Base-by-base conservation (phyloP, 768 basidiomycete species). In the Aureoboletus auriporus region DNA sequence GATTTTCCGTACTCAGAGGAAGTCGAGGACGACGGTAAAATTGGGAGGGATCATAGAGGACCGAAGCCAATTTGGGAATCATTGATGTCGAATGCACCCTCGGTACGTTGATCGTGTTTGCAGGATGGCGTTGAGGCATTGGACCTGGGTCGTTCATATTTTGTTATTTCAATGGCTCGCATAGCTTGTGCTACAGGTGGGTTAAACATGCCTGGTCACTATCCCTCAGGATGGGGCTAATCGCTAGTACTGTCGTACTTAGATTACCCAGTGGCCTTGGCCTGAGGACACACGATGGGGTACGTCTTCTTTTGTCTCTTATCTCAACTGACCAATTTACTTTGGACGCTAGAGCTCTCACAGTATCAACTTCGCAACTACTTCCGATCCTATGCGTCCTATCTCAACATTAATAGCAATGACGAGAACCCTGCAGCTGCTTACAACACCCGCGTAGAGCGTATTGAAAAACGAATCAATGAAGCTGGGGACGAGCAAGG, bases 341-440 rank as follows among this genome's bases (percentile, higher is more conserved):
- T 26, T 12, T 16, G 29, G 4, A 33, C 7, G 5, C 20, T 11
- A 58, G 73, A 62, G 34, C 30, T 58, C 73, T 56, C 69, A 8
- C 64, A 75, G 27, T 54, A 60, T 6, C 61, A 66, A 41, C 29
- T 73, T 30, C 58, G 62, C 46, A 60, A 66, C 34, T 73, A 78
- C 49, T 47, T 76, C 8, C 71, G 70, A 16, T 60, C 69, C 1
- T 77, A 73, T 46, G 71, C 73, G 5, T 71, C 71, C 2, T 70
- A 62, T 54, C 69, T 70, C 29, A 67, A 69, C 14, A 49, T 75
- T 16, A 75, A 75, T 55, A 68, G 62, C 50, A 69, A 77, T 44
- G 76, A 76, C 42, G 58, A 61, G 7, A 75, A 69, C 45, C 63
- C 65, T 0, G 57, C 68, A 23, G 50, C 69, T 1, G 67, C 76